phyloP scores from a whole-genome alignment of 805 yeast genomes.

The Debaryomyces tyrocola region DNA sequence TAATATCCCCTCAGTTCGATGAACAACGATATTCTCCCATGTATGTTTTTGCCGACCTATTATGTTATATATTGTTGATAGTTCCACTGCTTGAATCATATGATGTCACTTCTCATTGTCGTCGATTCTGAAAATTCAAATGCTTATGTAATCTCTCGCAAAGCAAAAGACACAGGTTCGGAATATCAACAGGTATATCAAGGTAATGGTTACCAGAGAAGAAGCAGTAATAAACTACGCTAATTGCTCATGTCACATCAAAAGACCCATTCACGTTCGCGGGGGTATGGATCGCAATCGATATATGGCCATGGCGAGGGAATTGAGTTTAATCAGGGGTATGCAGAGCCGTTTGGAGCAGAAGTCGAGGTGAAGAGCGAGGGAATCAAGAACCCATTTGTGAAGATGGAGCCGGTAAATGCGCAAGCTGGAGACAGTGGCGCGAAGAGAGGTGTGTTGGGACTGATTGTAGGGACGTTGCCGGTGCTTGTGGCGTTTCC shows the following conservation, averaged over 20 bases:
- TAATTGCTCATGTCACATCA: neutral
- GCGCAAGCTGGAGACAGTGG: neutral
- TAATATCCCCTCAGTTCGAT: neutral
- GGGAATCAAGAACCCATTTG: neutral
- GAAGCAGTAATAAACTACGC: neutral
- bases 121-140: neutral
- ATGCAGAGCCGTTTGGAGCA: neutral
- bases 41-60: no score
- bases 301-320: neutral
- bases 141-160: neutral
- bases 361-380: neutral
- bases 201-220: no score
- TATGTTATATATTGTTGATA: neutral
- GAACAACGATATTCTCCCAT: neutral
- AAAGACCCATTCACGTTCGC: neutral
- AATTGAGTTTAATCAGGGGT: neutral
- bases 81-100: neutral
- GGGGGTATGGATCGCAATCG: neutral
- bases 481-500: slow-evolving; percentile 36
- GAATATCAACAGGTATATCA: no score
- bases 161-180: no score
- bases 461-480: slow-evolving; percentile 21
- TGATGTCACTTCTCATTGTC: neutral
- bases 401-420: neutral
- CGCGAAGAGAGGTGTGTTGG: neutral